Percentiles rank a stretch among this genome's conserved stretches.
Evolutionary conservation across 306 rosid genomes (phyloP).

Genomic region (Mimosa pudica): DNA sequence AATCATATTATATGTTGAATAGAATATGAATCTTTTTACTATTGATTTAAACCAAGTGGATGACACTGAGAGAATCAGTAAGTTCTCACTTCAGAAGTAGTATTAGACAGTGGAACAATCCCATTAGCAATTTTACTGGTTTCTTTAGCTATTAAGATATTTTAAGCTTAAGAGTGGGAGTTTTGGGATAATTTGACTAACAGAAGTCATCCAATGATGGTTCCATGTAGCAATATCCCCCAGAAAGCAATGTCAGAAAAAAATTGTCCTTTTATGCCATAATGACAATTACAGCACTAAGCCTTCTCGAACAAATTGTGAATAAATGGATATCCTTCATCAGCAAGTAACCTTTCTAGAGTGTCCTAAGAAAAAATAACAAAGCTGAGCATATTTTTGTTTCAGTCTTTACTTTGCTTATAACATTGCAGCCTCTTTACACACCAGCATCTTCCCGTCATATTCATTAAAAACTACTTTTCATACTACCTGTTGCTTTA

Average conservation of each 20-base stretch:
- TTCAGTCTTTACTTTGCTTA: slow-evolving; percentile 7
- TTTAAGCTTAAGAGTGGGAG: not conserved
- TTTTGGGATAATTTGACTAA: not conserved
- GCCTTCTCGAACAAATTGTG: too few species aligned
- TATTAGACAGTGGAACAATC: not conserved
- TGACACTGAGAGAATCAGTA: not conserved
- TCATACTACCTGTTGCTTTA: slow-evolving; percentile 1
- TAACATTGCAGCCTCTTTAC: slow-evolving; percentile 27
- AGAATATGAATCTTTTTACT: not conserved
- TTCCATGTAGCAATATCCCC: slow-evolving; percentile 21
- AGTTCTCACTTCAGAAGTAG: not conserved
- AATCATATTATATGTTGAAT: not conserved
- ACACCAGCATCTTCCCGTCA: slow-evolving; percentile 27
- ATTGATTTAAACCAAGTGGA: too few species aligned
- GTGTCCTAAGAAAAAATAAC: not conserved
- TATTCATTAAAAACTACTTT: slow-evolving; percentile 7
- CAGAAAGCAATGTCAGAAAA: not conserved
- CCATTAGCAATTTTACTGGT: not conserved
- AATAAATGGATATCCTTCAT: slow-evolving; percentile 1
- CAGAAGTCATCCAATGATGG: not conserved
- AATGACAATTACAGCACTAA: not conserved
- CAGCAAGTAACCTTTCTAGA: not conserved
- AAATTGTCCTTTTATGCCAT: slow-evolving; percentile 18
- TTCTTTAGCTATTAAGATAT: not conserved
- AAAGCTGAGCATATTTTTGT: not conserved